Evolutionary conservation across 2,329 filamentous ascomycete genomes (phyloP), one percentile per base, ranked within the genome.

Genomic region (Cladophialophora carrionii): DNA sequence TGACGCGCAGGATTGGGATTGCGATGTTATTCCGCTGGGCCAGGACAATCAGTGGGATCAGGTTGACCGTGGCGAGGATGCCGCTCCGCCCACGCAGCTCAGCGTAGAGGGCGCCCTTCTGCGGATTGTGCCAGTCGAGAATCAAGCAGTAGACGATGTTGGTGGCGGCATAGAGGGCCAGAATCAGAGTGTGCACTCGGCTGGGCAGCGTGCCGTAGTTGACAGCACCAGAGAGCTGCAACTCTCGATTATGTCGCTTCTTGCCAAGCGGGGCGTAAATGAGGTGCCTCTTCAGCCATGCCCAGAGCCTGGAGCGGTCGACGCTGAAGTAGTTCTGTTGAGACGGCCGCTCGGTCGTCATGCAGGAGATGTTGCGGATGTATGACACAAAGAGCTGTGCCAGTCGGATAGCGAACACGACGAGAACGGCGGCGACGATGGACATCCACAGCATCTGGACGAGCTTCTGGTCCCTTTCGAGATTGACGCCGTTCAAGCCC

Each of bases 1-100:
- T 94, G 76, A 98, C 89, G 72, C 89, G 87, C 63, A 98, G 84
- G 37, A 96, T 77, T 3, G 82, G 77, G 74, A 98, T 97, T 56
- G 97, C 82, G 8, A 92, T 91, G 79, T 98, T 99, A 81, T 98
- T 98, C 75, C 95, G 90, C 41, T 92, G 88, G 12, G 93, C 92
- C 63, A 98, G 86, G 69, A 98, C 85, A 73, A 98, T 85, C 32
- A 97, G 87, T 4, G 95, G 93, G 34, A 99, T 87, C 86, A 98
- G 90, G 79, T 97, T 99, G 73, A 96, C 85, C 10, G 92, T 83
- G 4, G 93, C 88, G 69, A 99, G 84, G 8, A 89, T 90, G 61
- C 95, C 95, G 6, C 90, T 90, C 64, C 95, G 87, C 43, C 93
- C 93, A 72, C 95, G 89, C 51, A 97, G 82, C 74, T 96, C 90